These are phyloP conservation scores for Rhodamnia argentea DNA, from an alignment of 345 rosid species.

Conservation along the genomic window DNA sequence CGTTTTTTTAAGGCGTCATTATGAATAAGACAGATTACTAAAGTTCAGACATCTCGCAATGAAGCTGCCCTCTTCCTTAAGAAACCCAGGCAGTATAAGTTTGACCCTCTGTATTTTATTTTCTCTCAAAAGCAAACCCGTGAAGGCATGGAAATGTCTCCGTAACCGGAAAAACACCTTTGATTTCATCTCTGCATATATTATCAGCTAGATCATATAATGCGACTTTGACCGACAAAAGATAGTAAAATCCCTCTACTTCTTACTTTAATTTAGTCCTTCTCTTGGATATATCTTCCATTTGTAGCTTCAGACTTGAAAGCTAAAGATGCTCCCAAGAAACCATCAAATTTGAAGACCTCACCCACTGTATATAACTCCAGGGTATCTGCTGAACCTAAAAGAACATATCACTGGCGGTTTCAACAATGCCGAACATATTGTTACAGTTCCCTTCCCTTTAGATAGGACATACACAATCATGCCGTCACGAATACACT, in stretches of 20 bases:
- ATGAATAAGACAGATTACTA: not conserved
- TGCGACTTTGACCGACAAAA: too few species aligned
- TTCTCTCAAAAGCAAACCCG: not conserved
- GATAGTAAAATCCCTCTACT: not conserved
- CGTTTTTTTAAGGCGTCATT: not conserved
- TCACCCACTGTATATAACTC: not conserved
- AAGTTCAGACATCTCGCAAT: not conserved
- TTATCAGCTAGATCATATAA: not conserved
- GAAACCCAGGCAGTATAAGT: not conserved
- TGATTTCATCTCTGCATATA: not conserved
- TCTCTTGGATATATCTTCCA: not conserved
- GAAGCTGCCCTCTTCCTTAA: not conserved
- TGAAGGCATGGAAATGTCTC: not conserved
- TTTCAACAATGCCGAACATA: not conserved
- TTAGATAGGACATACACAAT: not conserved
- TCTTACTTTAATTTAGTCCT: not conserved
- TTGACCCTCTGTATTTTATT: too few species aligned
- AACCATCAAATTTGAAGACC: not conserved
- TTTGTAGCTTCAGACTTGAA: not conserved
- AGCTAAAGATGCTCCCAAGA: not conserved
- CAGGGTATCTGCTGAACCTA: not conserved
- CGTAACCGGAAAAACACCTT: not conserved
- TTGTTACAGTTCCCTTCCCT: too few species aligned
- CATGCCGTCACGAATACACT: not conserved
- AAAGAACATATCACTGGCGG: not conserved